Evolutionary conservation across 805 yeast genomes (phyloP), one percentile per base, ranked within the genome.

Genomic region (Danielia reshetovae): DNA sequence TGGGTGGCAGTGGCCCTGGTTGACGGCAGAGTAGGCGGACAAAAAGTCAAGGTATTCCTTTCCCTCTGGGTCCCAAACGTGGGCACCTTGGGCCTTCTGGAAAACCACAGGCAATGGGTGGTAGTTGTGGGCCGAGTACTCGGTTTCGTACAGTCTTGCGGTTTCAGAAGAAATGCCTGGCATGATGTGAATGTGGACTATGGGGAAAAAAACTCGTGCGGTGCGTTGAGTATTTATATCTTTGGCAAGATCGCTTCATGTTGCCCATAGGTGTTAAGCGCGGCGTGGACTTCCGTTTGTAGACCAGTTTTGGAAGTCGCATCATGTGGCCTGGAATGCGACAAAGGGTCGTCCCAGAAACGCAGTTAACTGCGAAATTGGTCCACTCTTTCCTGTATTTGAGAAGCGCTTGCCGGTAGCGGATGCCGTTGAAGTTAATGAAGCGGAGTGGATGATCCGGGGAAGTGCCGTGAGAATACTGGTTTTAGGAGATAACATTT

Each of bases 21-120:
- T 90, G 22, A 90, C 96, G 4, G 97, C 97, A 18, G 96, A 87
- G 65, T 90, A 90, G 9, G 97, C 97, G 12, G 95, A 83, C 41
- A 90, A 68, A 56, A 90, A 90, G 62, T 90, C 97, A 46, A 90
- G 68, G 62, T 89, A 90, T 58, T 88, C 89, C 25, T 81, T 85
- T 46, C 96, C 97, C 65, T 90, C 97, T 6, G 97, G 96, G 60
- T 90, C 97, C 96, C 96, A 90, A 15, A 90, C 96, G 46, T 85
- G 82, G 18, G 96, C 96, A 32, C 97, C 97, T 40, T 59, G 46
- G 11, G 95, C 97, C 53, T 73, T 79, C 52, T 84, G 74, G 65
- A 90, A 85, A 11, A 90, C 97, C 40, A 90, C 96, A 9, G 97
- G 97, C 44, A 90, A 68, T 33, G 97, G 97, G 65, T 87, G 96